Evolutionary conservation across 2,329 filamentous ascomycete species (phyloP), one percentile per base, ranked within the genome.

Genomic region (Sporothrix brunneoviolacea): DNA sequence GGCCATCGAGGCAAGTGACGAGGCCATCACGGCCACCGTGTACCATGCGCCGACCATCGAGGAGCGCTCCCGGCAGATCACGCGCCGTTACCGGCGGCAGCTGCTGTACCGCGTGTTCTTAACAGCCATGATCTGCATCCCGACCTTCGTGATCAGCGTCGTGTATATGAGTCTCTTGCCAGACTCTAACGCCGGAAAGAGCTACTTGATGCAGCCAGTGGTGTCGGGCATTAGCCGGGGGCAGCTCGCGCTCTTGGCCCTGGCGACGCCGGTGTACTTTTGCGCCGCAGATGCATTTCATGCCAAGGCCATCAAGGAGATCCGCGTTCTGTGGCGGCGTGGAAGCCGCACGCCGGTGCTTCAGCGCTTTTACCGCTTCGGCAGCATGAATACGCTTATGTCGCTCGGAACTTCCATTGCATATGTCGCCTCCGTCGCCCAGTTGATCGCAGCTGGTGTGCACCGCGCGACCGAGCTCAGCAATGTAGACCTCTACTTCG

Each of bases 361-460:
- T 15, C 79, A 84, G 58, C 76, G 91, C 13, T 91, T 96, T 61
- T 89, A 90, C 65, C 83, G 86, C n/a, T 96, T 96, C 61, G 91
- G 91, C 8, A 95, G 90, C 70, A 96, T 96, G 91, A 95, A 95
- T 63, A 85, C 94, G 71, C 77, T 96, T 53, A 91, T 96, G 68
- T 93, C 86, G 7, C 75, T 95, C 2, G 91, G 90, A 5, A 95
- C 91, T 0, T 85, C 82, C 2, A 88, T 96, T 54, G 91, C 91
- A 2, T 95, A 95, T 64, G 72, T 94, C 55, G 84, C 88, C 0
- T 95, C 89, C 0, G 70, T 95, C 22, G 84, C 82, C 15, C 83
- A 94, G 56, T 75, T 96, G 63, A 83, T 88, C 45, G 79, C 82
- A 7, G 70, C 75, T 2, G 79, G 83, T 4, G 72, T 71, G 3